Conservation (phyloP, 257 asterid species). For the Anisodus acutangulus region DNA sequence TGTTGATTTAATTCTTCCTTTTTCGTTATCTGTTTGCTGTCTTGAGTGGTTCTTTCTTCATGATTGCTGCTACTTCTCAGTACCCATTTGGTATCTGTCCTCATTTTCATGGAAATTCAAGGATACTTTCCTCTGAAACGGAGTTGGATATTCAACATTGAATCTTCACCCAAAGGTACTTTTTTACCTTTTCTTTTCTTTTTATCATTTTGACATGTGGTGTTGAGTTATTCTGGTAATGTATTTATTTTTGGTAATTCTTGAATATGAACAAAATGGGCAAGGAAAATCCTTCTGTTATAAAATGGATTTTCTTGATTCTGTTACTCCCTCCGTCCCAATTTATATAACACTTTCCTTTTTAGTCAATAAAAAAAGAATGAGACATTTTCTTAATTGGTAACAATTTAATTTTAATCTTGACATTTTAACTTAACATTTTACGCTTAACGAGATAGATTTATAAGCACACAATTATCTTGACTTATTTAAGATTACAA, state of each 20-base stretch:
- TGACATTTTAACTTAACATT: too few species aligned
- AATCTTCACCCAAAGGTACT: conserved; percentile 38
- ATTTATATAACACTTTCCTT: too few species aligned
- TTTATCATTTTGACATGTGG: conserved; percentile 46
- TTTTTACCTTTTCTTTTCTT: conserved; percentile 28
- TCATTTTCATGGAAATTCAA: conserved; percentile 46
- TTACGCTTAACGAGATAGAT: too few species aligned
- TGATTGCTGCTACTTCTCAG: conserved; percentile 55
- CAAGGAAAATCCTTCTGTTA: not conserved
- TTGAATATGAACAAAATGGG: not conserved
- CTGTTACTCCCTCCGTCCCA: too few species aligned
- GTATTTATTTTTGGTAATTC: not conserved
- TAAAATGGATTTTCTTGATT: not conserved
- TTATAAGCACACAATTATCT: too few species aligned
- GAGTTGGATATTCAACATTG: conserved; percentile 46
- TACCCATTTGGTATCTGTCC: conserved; percentile 48
- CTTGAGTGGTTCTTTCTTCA: conserved; percentile 32
- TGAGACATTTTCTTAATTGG: too few species aligned
- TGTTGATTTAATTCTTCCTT: not conserved
- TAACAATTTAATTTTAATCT: too few species aligned
- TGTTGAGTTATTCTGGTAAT: not conserved
- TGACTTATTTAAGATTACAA: too few species aligned
- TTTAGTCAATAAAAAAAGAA: too few species aligned
- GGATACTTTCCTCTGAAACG: conserved; percentile 43
- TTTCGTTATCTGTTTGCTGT: not conserved